These are phyloP conservation scores for Exutisphaerella laricina DNA, from an alignment of 2,329 filamentous ascomycete species.

Conservation along the genomic window DNA sequence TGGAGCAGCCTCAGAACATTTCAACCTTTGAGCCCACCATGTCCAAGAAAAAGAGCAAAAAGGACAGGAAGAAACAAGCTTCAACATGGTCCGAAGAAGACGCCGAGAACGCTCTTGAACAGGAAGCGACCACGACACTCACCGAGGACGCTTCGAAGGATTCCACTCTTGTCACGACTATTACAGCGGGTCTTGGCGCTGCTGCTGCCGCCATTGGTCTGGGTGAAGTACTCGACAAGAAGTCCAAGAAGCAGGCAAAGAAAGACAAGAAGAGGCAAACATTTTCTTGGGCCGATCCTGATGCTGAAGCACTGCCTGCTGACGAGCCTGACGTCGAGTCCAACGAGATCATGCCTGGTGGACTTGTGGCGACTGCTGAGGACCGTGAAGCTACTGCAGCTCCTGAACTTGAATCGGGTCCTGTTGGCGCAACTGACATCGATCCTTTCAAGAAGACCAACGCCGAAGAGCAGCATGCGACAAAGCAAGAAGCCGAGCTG, in stretches of 20 bases:
- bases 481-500: too few species aligned
- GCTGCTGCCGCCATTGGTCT: neutral
- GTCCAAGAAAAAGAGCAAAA: constrained; percentile 28
- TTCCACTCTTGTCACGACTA: neutral
- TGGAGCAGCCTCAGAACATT: neutral
- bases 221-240: neutral
- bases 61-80: constrained; percentile 13
- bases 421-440: neutral
- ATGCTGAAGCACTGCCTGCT: too few species aligned
- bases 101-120: neutral
- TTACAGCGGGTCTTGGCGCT: neutral
- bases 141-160: constrained; percentile 1
- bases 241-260: constrained; percentile 34
- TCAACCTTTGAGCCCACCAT: constrained; percentile 1
- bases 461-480: too few species aligned
- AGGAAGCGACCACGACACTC: neutral
- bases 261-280: constrained; percentile 36
- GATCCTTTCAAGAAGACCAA: neutral
- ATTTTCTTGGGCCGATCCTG: constrained; percentile 6
- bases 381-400: neutral
- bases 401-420: neutral
- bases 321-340: too few species aligned
- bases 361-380: neutral
- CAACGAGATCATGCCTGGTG: too few species aligned
- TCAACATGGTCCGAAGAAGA: constrained; percentile 11